Base-by-base conservation (phyloP, 805 yeast species). In the Nakazawaea siamensis region DNA sequence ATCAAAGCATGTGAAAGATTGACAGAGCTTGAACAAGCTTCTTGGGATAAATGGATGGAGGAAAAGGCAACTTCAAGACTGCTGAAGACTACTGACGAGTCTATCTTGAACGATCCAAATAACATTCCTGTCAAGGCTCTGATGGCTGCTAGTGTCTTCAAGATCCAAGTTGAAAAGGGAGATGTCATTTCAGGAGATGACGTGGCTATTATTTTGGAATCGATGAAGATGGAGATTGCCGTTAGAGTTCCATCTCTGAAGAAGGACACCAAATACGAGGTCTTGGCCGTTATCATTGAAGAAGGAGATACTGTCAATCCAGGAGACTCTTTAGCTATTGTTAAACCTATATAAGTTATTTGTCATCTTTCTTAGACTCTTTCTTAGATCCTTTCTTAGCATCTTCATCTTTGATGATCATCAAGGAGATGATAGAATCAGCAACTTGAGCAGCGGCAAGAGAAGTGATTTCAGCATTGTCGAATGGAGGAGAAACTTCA, bases 401-500 rank as follows among this genome's bases (percentile, higher is more conserved):
- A n/a, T n/a, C n/a, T n/a, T 43, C 49, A 17, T 41, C 50, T 20
- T 51, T 54, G 40, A 54, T 48, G 24, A 62, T 50, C 57, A 67
- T 58, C 32, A 66, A 47, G 6, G 66, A 57, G 38, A 67, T 54
- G 30, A 67, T 51, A 13, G 65, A 49, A 39, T 61, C 65, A 21
- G 57, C 53, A 17, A 60, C 65, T 4, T 58, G 56, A 4, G 64
- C 57, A 8, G 64, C 67, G 6, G 63, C 65, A 37, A 58, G 48
- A 19, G 57, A 50, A 10, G 67, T 62, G 34, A 58, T 56, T 23
- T 51, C 65, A 18, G 60, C 51, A 31, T 47, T 50, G 18, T 58
- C 52, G 29, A 38, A 61, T 0, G 64, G 62, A 5, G 66, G 66
- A 35, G 73, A 58, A 30, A 68, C 75, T 43, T 69, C 75, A 16